phyloP scores from a whole-genome alignment of 2,329 filamentous ascomycete genomes.

The Incumbomyces lentus region DNA sequence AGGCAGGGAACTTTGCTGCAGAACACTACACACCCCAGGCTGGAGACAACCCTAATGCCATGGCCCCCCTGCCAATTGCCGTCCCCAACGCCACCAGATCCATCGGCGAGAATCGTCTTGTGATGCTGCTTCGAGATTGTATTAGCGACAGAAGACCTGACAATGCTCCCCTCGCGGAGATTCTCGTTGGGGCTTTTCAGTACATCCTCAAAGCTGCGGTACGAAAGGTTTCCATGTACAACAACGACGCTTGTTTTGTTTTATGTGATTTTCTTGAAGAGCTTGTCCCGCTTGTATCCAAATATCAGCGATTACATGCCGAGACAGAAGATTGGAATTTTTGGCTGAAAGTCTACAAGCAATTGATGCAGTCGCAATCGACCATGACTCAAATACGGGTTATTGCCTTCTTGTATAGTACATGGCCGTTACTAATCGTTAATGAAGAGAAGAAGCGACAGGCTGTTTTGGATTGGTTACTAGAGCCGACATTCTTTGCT shows the following conservation, averaged over 20 bases:
- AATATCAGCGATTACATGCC: slow-evolving; percentile 44
- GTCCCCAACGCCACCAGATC: slow-evolving; percentile 61
- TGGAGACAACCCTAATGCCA: slow-evolving; percentile 57
- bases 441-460: slow-evolving; percentile 57
- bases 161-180: slow-evolving; percentile 47
- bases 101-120: slow-evolving; percentile 80
- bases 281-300: slow-evolving; percentile 55
- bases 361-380: slow-evolving; percentile 73
- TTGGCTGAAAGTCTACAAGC: slow-evolving; percentile 70
- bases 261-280: slow-evolving; percentile 89
- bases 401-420: slow-evolving; percentile 67
- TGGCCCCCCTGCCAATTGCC: slow-evolving; percentile 52
- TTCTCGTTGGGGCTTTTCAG: slow-evolving; percentile 69
- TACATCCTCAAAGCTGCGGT: slow-evolving; percentile 63
- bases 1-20: slow-evolving; percentile 37
- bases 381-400: slow-evolving; percentile 82
- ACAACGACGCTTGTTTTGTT: slow-evolving; percentile 75
- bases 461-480: slow-evolving; percentile 64
- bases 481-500: slow-evolving; percentile 65
- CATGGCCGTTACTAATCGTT: slow-evolving; percentile 63
- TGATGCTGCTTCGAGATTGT: slow-evolving; percentile 73
- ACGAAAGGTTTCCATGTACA: slow-evolving; percentile 65
- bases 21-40: slow-evolving; percentile 42
- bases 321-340: slow-evolving; percentile 59
- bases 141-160: slow-evolving; percentile 52